Percentiles rank a stretch among this genome's conserved stretches.
Conservation (phyloP, 139 green algal genomes). For the Chlorella vulgaris region DNA sequence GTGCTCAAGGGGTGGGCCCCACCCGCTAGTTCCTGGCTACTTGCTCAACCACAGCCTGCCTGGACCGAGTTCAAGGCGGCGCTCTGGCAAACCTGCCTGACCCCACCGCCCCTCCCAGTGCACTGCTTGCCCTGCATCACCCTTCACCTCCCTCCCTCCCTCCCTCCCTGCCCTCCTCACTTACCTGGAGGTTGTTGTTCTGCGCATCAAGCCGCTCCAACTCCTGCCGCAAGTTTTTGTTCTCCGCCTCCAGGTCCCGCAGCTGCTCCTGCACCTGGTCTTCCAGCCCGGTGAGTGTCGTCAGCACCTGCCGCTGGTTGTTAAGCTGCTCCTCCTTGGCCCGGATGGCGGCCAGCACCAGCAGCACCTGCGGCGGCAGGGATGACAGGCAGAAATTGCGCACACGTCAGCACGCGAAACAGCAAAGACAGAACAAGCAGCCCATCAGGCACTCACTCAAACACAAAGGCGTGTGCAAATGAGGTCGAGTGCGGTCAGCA, state of each 20-base stretch:
- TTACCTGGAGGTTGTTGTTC: constrained; percentile 52
- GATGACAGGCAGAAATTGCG: not conserved
- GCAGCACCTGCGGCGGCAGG: constrained; percentile 15
- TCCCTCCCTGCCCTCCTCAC: not conserved
- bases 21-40: no score
- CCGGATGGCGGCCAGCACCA: constrained; percentile 49
- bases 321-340: constrained; percentile 57
- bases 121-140: no score
- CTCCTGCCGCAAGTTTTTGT: constrained; percentile 44
- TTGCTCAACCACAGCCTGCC: no score
- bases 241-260: constrained; percentile 43
- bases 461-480: no score
- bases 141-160: not conserved
- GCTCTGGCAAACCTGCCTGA: no score
- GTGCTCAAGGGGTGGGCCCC: not conserved
- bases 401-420: not conserved
- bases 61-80: no score
- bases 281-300: constrained; percentile 40
- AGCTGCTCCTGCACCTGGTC: constrained; percentile 40
- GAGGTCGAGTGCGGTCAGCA: no score
- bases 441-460: no score
- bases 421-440: not conserved
- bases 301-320: constrained; percentile 31
- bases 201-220: constrained; percentile 51
- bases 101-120: no score